Evolutionary conservation across 2,329 filamentous ascomycete genomes (phyloP).

Genomic region (Chaetomium olivaceum): DNA sequence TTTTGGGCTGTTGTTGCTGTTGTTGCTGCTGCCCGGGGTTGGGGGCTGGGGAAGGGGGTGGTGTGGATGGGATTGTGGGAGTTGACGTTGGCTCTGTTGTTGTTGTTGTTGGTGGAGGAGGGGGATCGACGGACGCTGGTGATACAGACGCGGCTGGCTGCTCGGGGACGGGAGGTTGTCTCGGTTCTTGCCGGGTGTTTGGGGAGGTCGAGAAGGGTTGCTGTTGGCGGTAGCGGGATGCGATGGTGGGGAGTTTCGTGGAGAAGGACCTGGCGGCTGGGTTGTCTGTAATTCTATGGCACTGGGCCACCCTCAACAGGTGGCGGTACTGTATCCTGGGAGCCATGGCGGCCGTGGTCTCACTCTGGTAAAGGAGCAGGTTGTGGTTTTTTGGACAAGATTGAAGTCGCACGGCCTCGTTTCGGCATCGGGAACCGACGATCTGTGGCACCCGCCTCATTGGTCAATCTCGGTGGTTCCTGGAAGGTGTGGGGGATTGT

Average conservation of each 20-base stretch:
- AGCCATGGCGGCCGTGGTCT: slow-evolving; percentile 17
- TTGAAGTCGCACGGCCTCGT: not conserved
- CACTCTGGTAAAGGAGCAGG: not conserved
- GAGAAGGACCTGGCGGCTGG: not conserved
- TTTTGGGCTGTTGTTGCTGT: not conserved
- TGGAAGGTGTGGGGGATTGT: not conserved
- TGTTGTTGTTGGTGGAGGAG: too few relatives aligned
- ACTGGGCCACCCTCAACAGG: slow-evolving; percentile 16
- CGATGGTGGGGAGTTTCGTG: not conserved
- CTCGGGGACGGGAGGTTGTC: slow-evolving; percentile 14
- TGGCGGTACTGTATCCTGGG: slow-evolving; percentile 22
- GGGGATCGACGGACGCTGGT: not conserved
- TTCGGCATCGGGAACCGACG: not conserved
- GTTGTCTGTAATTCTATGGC: not conserved
- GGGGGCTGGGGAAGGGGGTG: not conserved
- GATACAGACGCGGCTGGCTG: not conserved
- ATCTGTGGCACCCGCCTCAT: not conserved
- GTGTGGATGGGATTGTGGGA: not conserved
- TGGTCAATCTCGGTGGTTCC: not conserved
- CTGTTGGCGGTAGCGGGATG: not conserved
- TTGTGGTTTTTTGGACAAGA: not conserved
- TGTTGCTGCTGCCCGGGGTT: not conserved
- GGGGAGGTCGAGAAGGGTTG: slow-evolving; percentile 23
- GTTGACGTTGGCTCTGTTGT: not conserved
- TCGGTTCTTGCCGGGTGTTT: slow-evolving; percentile 15